These are phyloP conservation scores for Maudiozyma barnettii DNA, from an alignment of 805 yeast genomes.

Conservation along the genomic window DNA sequence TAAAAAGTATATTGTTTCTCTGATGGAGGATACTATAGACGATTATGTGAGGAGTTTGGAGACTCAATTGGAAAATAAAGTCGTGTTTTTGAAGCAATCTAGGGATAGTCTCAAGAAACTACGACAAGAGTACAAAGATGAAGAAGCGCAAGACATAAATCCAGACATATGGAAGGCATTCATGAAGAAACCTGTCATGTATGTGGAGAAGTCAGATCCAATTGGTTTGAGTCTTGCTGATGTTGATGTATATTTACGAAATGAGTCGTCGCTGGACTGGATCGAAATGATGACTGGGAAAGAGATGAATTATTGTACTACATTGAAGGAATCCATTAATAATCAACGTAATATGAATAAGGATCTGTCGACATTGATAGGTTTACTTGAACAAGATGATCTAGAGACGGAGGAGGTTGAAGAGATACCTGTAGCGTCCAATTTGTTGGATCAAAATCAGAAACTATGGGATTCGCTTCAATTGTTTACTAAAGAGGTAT, in stretches of 20 bases:
- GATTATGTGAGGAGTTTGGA: conserved; percentile 15
- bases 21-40: conserved; percentile 3
- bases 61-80: conserved; percentile 20
- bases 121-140: conserved; percentile 1
- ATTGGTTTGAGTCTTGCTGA: conserved; percentile 21
- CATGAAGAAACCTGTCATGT: conserved; percentile 18
- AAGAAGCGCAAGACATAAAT: background rate
- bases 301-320: background rate
- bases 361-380: conserved; percentile 10
- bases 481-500: background rate
- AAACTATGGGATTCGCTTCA: background rate
- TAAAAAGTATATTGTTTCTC: too few relatives aligned
- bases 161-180: conserved; percentile 12
- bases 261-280: conserved; percentile 12
- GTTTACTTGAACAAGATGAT: conserved; percentile 3
- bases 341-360: conserved; percentile 14
- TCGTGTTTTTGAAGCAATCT: conserved; percentile 20
- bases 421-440: background rate
- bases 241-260: conserved; percentile 11
- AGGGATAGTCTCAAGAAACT: conserved; percentile 11
- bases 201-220: conserved; percentile 28
- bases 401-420: background rate
- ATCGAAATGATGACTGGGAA: conserved; percentile 2
- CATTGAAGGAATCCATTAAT: conserved; percentile 4
- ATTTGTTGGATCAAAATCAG: background rate